Evolutionary conservation across 495 filamentous ascomycete species (phyloP).

Genomic region (Penicillium ochrochloron): DNA sequence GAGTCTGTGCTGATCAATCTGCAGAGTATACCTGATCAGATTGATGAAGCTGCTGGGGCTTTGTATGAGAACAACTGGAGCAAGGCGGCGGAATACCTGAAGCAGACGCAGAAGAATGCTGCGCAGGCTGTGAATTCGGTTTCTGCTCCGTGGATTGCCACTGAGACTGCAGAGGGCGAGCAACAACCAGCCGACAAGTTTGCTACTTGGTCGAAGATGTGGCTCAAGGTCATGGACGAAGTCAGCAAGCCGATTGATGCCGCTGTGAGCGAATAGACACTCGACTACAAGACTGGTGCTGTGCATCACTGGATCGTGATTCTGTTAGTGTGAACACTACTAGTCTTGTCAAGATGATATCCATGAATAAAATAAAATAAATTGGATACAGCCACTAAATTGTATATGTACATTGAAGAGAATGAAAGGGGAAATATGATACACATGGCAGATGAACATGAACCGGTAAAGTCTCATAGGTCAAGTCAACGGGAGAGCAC

Average conservation of each 20-base stretch:
- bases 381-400: slow-evolving; percentile 20
- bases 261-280: slow-evolving; percentile 5
- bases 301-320: slow-evolving; percentile 6
- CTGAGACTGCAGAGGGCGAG: slow-evolving; percentile 17
- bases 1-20: slow-evolving; percentile 40
- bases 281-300: neutral
- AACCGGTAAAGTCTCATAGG: neutral
- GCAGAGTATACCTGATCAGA: slow-evolving; percentile 45
- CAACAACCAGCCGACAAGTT: slow-evolving; percentile 49
- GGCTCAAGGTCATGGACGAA: slow-evolving; percentile 52
- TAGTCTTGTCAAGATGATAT: neutral
- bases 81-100: slow-evolving; percentile 34
- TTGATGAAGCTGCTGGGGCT: slow-evolving; percentile 55
- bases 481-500: neutral
- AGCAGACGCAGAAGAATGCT: slow-evolving; percentile 34
- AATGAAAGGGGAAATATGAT: slow-evolving; percentile 19
- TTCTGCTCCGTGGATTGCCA: slow-evolving; percentile 30
- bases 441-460: slow-evolving; percentile 10
- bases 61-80: slow-evolving; percentile 49
- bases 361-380: neutral
- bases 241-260: slow-evolving; percentile 40
- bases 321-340: neutral
- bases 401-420: slow-evolving; percentile 24
- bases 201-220: slow-evolving; percentile 51
- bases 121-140: slow-evolving; percentile 36